These are phyloP conservation scores for Malus sieversii DNA, from an alignment of 306 rosid genomes.

Conservation along the genomic window DNA sequence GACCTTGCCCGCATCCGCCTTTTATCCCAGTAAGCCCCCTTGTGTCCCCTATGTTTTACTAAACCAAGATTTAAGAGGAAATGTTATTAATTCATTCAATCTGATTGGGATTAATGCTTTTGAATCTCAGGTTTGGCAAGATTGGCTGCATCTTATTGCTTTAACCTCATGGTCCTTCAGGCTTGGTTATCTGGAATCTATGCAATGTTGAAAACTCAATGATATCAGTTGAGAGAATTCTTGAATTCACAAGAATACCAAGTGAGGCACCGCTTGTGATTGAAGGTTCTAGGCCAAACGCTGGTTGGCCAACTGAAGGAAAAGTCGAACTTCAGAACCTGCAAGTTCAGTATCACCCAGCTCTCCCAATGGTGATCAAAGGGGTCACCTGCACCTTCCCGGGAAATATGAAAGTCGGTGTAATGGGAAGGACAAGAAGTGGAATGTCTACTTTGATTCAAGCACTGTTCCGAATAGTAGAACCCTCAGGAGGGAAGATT, in stretches of 20 bases:
- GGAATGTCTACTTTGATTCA: slow-evolving; percentile 82
- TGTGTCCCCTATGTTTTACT: not conserved
- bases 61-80: not conserved
- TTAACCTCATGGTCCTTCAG: slow-evolving; percentile 71
- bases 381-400: slow-evolving; percentile 70
- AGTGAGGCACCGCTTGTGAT: slow-evolving; percentile 64
- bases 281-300: slow-evolving; percentile 46
- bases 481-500: slow-evolving; percentile 55
- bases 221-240: slow-evolving; percentile 84
- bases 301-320: slow-evolving; percentile 73
- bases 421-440: slow-evolving; percentile 84
- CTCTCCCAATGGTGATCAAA: slow-evolving; percentile 64
- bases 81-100: too few species aligned
- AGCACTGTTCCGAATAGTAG: slow-evolving; percentile 71
- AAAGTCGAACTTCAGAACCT: slow-evolving; percentile 50
- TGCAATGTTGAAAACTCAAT: slow-evolving; percentile 90
- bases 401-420: slow-evolving; percentile 53
- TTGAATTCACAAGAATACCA: slow-evolving; percentile 57
- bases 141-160: slow-evolving; percentile 69
- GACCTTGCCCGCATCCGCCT: slow-evolving; percentile 57
- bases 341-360: slow-evolving; percentile 51
- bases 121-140: slow-evolving; percentile 73
- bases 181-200: slow-evolving; percentile 93
- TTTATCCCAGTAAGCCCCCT: slow-evolving; percentile 58
- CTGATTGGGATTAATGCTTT: not conserved